These are phyloP conservation scores for Hirschfeldia incana DNA, from an alignment of 345 rosid genomes.

Conservation along the genomic window DNA sequence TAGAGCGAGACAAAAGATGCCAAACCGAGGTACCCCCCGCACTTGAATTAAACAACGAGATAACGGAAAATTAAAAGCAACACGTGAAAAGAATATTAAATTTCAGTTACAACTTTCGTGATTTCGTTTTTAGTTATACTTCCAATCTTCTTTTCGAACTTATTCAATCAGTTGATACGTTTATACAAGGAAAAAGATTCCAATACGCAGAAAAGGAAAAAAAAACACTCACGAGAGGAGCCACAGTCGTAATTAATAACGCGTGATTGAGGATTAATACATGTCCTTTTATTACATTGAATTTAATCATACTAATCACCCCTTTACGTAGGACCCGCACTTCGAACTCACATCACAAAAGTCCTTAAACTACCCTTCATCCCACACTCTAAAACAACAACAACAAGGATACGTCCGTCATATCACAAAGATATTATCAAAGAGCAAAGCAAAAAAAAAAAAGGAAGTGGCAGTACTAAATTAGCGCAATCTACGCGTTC, in stretches of 20 bases:
- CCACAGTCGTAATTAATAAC: conserved; percentile 27
- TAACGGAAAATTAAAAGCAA: background rate
- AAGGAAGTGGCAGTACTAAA: background rate
- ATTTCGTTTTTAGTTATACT: background rate
- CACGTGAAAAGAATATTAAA: conserved; percentile 4
- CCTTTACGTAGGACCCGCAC: background rate
- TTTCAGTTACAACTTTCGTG: background rate
- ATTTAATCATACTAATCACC: conserved; percentile 38
- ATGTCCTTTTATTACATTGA: conserved; percentile 32
- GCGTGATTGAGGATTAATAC: conserved; percentile 43
- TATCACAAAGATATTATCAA: background rate
- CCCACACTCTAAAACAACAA: background rate
- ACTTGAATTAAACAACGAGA: background rate
- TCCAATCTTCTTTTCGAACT: conserved; percentile 11
- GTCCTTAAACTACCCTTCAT: conserved; percentile 2
- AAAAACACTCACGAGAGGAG: conserved; percentile 28
- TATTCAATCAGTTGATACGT: background rate
- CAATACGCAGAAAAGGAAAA: background rate
- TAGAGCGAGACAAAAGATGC: background rate
- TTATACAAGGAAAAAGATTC: background rate
- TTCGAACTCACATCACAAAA: background rate
- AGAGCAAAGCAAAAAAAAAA: background rate
- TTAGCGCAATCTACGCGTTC: conserved; percentile 48
- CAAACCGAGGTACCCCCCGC: background rate
- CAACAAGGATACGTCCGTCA: conserved; percentile 2